phyloP scores from a whole-genome alignment of 805 yeast genomes.

The Candida montana region DNA sequence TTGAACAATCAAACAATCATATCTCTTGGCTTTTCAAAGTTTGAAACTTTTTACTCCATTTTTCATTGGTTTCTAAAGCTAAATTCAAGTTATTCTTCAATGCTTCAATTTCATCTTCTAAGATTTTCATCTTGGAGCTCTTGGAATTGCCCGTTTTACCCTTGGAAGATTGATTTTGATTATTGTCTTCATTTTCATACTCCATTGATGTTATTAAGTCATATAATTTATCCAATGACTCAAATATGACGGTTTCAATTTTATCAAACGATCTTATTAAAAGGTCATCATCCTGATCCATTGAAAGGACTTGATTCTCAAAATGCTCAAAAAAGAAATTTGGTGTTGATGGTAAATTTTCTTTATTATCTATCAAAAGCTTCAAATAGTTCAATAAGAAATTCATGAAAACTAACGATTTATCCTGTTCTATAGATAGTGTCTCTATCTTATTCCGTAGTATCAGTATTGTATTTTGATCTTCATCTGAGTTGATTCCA shows the following conservation, averaged over 20 bases:
- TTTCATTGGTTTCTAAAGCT: slow-evolving; percentile 24
- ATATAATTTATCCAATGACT: slow-evolving; percentile 1
- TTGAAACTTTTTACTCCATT: slow-evolving; percentile 21
- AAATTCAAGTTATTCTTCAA: slow-evolving; percentile 16
- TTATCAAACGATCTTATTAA: slow-evolving; percentile 9
- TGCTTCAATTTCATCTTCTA: slow-evolving; percentile 12
- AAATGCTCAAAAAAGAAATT: slow-evolving; percentile 5
- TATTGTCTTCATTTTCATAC: not conserved
- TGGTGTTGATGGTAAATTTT: slow-evolving; percentile 6
- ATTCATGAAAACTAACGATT: slow-evolving; percentile 11
- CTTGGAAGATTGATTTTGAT: not conserved
- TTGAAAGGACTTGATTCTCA: slow-evolving; percentile 3
- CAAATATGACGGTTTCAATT: slow-evolving; percentile 16
- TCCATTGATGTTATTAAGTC: not conserved
- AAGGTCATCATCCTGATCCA: not conserved
- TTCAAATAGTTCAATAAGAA: slow-evolving; percentile 6
- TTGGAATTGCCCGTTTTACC: not conserved
- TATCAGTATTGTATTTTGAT: not conserved
- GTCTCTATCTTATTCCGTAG: slow-evolving; percentile 2
- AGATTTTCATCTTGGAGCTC: slow-evolving; percentile 5
- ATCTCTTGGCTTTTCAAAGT: not conserved
- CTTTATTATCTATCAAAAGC: slow-evolving; percentile 1
- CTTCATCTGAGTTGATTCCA: slow-evolving; percentile 1
- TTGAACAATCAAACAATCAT: not conserved
- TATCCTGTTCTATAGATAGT: slow-evolving; percentile 19